Evolutionary conservation across 2,329 filamentous ascomycete species (phyloP).

Genomic region (Anisogramma anomala): DNA sequence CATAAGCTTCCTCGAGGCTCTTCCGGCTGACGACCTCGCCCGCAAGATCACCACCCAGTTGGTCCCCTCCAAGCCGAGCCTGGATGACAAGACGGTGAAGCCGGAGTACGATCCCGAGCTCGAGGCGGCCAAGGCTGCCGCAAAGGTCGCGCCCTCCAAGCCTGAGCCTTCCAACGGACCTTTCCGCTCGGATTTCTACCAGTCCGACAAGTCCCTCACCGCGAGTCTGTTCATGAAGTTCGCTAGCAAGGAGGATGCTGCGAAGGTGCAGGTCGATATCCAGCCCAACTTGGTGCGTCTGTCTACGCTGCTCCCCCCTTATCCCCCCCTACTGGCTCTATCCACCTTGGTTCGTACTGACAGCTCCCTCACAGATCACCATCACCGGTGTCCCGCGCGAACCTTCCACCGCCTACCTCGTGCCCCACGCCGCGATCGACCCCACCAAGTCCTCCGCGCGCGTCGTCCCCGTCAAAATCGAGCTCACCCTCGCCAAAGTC

Average conservation of each 20-base stretch:
- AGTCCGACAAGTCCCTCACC: conserved; percentile 26
- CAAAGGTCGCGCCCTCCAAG: not conserved
- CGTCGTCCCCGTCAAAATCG: conserved; percentile 24
- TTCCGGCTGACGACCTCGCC: conserved; percentile 33
- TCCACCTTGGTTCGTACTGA: no score
- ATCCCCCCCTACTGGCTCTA: not conserved
- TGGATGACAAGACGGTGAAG: conserved; percentile 19
- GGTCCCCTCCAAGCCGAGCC: conserved; percentile 22
- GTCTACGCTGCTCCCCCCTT: not conserved
- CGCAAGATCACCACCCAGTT: conserved; percentile 33
- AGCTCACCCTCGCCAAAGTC: conserved; percentile 23
- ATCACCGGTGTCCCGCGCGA: conserved; percentile 6
- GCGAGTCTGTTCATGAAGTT: conserved; percentile 31
- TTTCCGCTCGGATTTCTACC: conserved; percentile 31
- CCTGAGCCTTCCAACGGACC: conserved; percentile 2
- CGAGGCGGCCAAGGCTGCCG: conserved; percentile 3
- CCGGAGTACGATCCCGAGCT: not conserved
- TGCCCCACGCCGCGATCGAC: conserved; percentile 19
- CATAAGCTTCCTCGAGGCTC: conserved; percentile 32
- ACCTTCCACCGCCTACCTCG: conserved; percentile 7
- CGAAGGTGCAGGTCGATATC: conserved; percentile 15
- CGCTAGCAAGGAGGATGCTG: conserved; percentile 19
- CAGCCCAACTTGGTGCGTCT: conserved; percentile 6
- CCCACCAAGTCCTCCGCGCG: conserved; percentile 16
- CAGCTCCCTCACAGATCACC: not conserved